Base-by-base conservation (phyloP, 148 eudicot genomes). In the Drosera capensis region DNA sequence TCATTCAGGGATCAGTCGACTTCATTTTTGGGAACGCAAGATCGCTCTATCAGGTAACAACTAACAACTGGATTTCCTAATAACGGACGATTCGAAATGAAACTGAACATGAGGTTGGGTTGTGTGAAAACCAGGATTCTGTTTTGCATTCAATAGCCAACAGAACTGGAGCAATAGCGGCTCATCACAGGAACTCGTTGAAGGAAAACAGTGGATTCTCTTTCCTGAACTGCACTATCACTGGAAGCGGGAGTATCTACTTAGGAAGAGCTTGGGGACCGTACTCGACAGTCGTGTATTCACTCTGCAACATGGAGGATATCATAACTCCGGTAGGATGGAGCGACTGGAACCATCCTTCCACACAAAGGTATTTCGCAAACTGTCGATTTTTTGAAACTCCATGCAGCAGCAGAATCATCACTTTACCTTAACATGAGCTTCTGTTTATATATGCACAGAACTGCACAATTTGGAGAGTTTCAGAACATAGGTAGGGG, bases 221-320 rank as follows among this genome's bases (percentile, higher is more conserved):
- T 3, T 90, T 80, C 43, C 54, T 80, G 20, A 78, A 84, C 58
- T 90, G 95, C 38, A 73, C 73, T 1, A 67, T 90, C 14, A 64
- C 28, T 14, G 93, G 95, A 43, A 60, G 70, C 2, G 85, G 93
- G 0, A 54, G 13, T 5, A 57, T 81, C 7, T 64, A 55, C 48
- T 46, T 84, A 51, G 99, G 93, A 20, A 66, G 95, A 67, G 97
- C 95, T 1, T 88, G 97, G 97, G 97, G 97, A 22, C 60, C 62
- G 7, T 84, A 83, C 60, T 75, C 97, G 18, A 60, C 81, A 42
- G 63, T 64, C 1, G 51, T 84, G n/a, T 88, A 80, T 51, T 80
- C 92, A 0, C 71, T 70, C 45, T 77, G 79, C 44, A 45, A 75
- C 25, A 72, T 90, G 3, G 71, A 62, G 37, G 59, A 69, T 20